Evolutionary conservation across 495 filamentous ascomycete species (phyloP), one percentile per base, ranked within the genome.

Genomic region (Xylaria castorea): DNA sequence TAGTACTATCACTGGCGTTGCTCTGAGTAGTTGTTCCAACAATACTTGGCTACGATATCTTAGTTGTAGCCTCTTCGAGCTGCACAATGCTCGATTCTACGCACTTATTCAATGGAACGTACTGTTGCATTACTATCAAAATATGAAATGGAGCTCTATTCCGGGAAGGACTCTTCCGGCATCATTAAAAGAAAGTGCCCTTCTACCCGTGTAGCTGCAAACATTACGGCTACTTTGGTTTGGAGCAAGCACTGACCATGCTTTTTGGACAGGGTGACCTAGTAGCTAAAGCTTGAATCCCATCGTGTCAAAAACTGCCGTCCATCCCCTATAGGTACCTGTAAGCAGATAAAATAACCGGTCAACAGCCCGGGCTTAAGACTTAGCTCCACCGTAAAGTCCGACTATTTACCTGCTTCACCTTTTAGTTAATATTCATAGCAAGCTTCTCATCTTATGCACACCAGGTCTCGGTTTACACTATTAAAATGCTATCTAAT

Each of bases 341-440:
- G 38, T 9, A 46, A 18, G 42, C 16, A 46, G 42, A 46, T 51
- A 9, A 8, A 51, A 22, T 51, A 14, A 25, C 20, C 48, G 51
- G 2, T 27, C 51, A 32, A 32, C 53, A 32, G 27, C 11, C 11
- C 58, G 58, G 58, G 32, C 34, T 61, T 61, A 61, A 61, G 58
- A 36, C 58, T 61, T 61, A 61, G 32, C 58, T 61, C 58, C 58
- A 61, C 58, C 58, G 2, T 38, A 61, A 61, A 61, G 18, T 38
- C 58, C 58, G 58, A 18, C 27, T 32, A 57, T 38, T 38, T n/a
- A 7, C 58, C 58, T n/a, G 14, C 55, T 58, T 30, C 55, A 32
- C 4, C 55, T n/a, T 16, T 27, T 16, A 1, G 14, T 36, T 16
- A 22, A 22, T 2, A 55, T 32, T 25, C 6, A 51, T 22, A 3